These are phyloP conservation scores for Hypoxylon sp. DNA, from an alignment of 2,329 filamentous ascomycete genomes.

Conservation along the genomic window DNA sequence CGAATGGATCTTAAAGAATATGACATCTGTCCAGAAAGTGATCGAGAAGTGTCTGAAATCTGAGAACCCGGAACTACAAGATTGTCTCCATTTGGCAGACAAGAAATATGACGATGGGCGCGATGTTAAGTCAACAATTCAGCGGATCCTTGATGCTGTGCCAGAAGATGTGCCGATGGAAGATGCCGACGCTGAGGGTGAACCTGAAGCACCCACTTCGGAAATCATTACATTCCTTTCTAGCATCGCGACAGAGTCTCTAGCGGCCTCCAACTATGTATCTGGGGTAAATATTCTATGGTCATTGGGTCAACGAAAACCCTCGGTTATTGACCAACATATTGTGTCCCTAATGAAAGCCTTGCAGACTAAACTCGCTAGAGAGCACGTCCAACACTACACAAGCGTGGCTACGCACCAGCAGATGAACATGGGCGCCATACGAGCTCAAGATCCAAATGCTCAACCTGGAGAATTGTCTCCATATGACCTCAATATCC, in stretches of 20 bases:
- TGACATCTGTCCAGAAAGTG: conserved; percentile 85
- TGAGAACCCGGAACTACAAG: conserved; percentile 92
- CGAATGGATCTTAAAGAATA: conserved; percentile 88
- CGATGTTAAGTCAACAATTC: conserved; percentile 80
- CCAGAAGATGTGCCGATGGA: conserved; percentile 83
- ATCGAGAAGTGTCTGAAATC: conserved; percentile 90
- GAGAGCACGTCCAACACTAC: conserved; percentile 90
- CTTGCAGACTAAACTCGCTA: conserved; percentile 89
- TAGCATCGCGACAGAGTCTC: conserved; percentile 86
- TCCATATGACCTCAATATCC: conserved; percentile 86
- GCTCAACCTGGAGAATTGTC: conserved; percentile 72
- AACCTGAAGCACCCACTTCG: conserved; percentile 83
- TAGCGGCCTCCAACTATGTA: conserved; percentile 84
- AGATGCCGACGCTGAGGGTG: conserved; percentile 86
- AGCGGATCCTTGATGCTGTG: conserved; percentile 88
- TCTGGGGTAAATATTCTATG: conserved; percentile 94
- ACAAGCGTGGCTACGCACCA: conserved; percentile 69
- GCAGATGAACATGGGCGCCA: conserved; percentile 55
- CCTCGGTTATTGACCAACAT: conserved; percentile 90
- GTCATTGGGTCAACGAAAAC: conserved; percentile 88
- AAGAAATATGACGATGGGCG: conserved; percentile 78
- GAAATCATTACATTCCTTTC: conserved; percentile 90
- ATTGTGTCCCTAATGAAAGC: conserved; percentile 92
- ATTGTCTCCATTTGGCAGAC: conserved; percentile 85
- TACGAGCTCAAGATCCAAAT: conserved; percentile 68